A percentile compares a stretch with the other conserved stretches of the same genome.
Conservation (phyloP, 2,329 filamentous ascomycete genomes). For the Coleophoma eucalyptorum region DNA sequence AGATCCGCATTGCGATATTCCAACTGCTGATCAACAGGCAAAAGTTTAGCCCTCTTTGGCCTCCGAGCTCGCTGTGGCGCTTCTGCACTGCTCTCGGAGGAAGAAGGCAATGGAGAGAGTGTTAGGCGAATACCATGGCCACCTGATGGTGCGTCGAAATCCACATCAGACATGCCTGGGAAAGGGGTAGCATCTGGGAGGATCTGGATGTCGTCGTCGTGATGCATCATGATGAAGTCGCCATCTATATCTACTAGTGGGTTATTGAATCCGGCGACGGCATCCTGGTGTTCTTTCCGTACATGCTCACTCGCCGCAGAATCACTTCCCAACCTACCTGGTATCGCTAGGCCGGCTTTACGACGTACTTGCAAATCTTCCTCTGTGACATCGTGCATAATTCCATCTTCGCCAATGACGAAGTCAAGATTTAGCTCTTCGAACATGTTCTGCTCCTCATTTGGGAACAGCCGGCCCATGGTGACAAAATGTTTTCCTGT, state of each 20-base stretch:
- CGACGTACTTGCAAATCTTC: conserved; percentile 16
- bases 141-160: not conserved
- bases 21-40: conserved; percentile 43
- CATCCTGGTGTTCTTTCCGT: conserved; percentile 38
- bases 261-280: conserved; percentile 19
- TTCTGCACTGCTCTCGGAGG: conserved; percentile 19
- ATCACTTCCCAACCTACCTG: conserved; percentile 23
- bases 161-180: conserved; percentile 17
- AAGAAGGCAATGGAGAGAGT: not conserved
- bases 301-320: conserved; percentile 33
- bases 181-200: conserved; percentile 27
- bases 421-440: conserved; percentile 54
- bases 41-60: conserved; percentile 25
- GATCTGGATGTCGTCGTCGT: conserved; percentile 23
- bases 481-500: conserved; percentile 21
- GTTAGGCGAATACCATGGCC: not conserved
- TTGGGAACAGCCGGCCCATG: conserved; percentile 24
- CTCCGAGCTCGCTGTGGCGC: conserved; percentile 32
- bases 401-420: conserved; percentile 50
- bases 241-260: conserved; percentile 23
- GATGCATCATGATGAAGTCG: conserved; percentile 18
- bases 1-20: conserved; percentile 54
- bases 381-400: conserved; percentile 43
- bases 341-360: conserved; percentile 5
- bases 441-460: conserved; percentile 39